Evolutionary conservation across 768 basidiomycete species (phyloP).

Genomic region (Galerina sulciceps): DNA sequence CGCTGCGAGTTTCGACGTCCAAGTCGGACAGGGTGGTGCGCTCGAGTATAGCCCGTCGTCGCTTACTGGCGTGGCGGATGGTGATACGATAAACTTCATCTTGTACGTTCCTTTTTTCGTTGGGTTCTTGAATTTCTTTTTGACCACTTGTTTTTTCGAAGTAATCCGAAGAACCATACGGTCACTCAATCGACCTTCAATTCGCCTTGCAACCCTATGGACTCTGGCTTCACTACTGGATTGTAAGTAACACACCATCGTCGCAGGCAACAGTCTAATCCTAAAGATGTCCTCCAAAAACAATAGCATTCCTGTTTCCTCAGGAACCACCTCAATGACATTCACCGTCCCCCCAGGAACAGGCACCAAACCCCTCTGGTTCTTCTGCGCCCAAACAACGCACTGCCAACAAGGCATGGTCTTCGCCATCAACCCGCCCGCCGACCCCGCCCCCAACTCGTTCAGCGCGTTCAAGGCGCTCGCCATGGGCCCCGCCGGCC

Average conservation of each 20-base stretch:
- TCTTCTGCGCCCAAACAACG: not conserved
- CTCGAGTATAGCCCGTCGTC: not conserved
- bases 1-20: not conserved
- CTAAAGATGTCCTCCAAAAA: not conserved
- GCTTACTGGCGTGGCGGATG: not conserved
- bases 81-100: not conserved
- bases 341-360: not conserved
- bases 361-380: not conserved
- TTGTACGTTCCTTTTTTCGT: not conserved
- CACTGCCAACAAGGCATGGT: slow-evolving; percentile 5
- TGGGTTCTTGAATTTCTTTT: not conserved
- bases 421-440: not conserved
- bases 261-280: not conserved
- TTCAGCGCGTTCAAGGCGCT: not conserved
- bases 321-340: not conserved
- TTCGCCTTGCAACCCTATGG: not conserved
- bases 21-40: not conserved
- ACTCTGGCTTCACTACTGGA: not conserved
- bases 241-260: not conserved
- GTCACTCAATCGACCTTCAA: not conserved
- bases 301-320: not conserved
- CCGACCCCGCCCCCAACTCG: not conserved
- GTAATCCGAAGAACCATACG: slow-evolving; percentile 1
- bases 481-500: not conserved
- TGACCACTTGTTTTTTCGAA: not conserved